Evolutionary conservation across 305 asterid genomes (phyloP).

Genomic region (Fraxinus platypoda): DNA sequence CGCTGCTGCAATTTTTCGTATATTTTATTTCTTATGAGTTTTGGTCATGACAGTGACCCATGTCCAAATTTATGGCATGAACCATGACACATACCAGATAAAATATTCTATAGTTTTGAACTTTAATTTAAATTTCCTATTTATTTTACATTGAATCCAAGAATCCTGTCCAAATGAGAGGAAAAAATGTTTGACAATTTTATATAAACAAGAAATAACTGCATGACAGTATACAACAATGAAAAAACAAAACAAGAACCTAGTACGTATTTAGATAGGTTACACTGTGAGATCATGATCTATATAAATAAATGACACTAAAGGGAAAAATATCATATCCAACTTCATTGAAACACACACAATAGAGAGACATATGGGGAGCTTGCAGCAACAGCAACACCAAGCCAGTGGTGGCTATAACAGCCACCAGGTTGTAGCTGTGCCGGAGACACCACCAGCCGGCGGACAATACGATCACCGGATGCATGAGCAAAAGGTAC

Average conservation of each 20-base stretch:
- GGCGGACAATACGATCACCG: slow-evolving; percentile 23
- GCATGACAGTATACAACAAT: neutral
- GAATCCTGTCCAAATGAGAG: slow-evolving; percentile 4
- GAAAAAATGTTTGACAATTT: neutral
- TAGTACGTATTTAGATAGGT: slow-evolving; percentile 14
- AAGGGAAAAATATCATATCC: neutral
- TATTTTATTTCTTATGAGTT: neutral
- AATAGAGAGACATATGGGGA: slow-evolving; percentile 25
- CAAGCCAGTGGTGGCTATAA: slow-evolving; percentile 20
- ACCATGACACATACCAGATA: neutral
- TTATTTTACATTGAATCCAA: slow-evolving; percentile 5
- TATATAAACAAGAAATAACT: neutral
- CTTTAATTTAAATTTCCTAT: neutral
- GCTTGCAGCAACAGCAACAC: slow-evolving; percentile 33
- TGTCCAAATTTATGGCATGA: neutral
- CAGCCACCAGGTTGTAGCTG: slow-evolving; percentile 37
- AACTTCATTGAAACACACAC: neutral
- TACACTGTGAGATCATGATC: neutral
- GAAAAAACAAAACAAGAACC: neutral
- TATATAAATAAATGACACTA: slow-evolving; percentile 29
- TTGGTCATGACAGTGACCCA: neutral
- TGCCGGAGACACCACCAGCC: slow-evolving; percentile 31
- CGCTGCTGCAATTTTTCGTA: neutral
- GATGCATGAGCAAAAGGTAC: slow-evolving; percentile 21
- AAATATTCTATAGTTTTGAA: neutral